Conservation (phyloP, 148 eudicot genomes). For the Vaccinium corymbosum region DNA sequence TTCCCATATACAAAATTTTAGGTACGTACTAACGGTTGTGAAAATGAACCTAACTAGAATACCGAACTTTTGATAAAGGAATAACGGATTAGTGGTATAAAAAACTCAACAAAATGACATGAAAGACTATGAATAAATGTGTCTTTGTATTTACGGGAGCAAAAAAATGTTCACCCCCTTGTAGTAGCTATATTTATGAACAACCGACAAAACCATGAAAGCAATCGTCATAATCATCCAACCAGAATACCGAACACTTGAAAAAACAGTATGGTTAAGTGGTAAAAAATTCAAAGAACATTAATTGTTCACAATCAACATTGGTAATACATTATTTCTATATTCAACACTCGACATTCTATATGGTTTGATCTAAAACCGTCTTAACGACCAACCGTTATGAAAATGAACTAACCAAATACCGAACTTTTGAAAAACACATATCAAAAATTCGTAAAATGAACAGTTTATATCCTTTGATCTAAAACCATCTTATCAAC, state of each 20-base stretch:
- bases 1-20: neutral
- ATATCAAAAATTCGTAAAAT: neutral
- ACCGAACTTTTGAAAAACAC: constrained; percentile 3
- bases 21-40: neutral
- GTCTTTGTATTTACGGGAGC: neutral
- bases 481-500: too few species aligned
- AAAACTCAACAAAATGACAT: neutral
- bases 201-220: neutral
- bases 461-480: too few species aligned
- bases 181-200: neutral
- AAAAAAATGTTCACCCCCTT: neutral
- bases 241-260: neutral
- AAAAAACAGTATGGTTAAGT: neutral
- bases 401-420: neutral
- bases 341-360: neutral
- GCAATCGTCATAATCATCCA: neutral
- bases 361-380: neutral
- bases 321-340: too few species aligned
- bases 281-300: too few species aligned
- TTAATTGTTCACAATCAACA: too few species aligned
- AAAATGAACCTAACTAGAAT: neutral
- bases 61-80: neutral
- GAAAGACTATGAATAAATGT: neutral
- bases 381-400: neutral
- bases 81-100: neutral